These are phyloP conservation scores for Phytophthora quininea DNA, from an alignment of 352 stramenopile genomes.

Conservation along the genomic window DNA sequence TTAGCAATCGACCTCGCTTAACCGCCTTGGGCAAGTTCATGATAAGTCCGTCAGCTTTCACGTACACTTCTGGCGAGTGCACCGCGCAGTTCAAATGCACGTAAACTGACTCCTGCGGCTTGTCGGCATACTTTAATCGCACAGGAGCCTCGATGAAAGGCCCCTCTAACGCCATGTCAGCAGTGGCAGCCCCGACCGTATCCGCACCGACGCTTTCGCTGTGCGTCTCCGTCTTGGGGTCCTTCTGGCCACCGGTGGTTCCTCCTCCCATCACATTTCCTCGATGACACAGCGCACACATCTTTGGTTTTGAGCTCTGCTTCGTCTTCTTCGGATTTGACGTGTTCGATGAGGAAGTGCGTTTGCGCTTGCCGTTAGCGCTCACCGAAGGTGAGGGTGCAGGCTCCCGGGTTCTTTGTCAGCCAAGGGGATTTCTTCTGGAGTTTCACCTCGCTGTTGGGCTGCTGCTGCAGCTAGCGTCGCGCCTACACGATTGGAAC, in stretches of 20 bases:
- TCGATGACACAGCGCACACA: constrained; percentile 68
- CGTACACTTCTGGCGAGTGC: constrained; percentile 83
- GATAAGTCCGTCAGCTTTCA: constrained; percentile 82
- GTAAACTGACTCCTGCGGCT: constrained; percentile 66
- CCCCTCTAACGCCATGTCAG: constrained; percentile 55
- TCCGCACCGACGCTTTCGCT: constrained; percentile 20
- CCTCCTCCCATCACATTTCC: constrained; percentile 45
- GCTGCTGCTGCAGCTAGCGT: constrained; percentile 26
- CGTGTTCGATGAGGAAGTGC: constrained; percentile 14
- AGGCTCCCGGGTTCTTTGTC: constrained; percentile 26
- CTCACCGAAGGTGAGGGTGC: constrained; percentile 6
- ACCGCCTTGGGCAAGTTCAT: constrained; percentile 80
- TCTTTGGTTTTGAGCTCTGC: constrained; percentile 41
- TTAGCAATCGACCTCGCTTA: constrained; percentile 78
- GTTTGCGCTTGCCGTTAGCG: constrained; percentile 41
- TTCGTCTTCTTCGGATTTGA: constrained; percentile 20
- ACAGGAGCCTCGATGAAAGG: constrained; percentile 79
- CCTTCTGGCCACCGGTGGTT: background rate
- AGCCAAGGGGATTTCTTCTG: constrained; percentile 36
- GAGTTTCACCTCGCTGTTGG: constrained; percentile 32
- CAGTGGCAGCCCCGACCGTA: constrained; percentile 24
- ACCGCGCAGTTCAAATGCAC: constrained; percentile 86
- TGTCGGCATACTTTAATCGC: constrained; percentile 76
- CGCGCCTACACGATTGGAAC: constrained; percentile 11
- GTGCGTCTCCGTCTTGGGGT: constrained; percentile 15